Conservation (phyloP, 352 stramenopile genomes). For the Globisporangium paddicum region DNA sequence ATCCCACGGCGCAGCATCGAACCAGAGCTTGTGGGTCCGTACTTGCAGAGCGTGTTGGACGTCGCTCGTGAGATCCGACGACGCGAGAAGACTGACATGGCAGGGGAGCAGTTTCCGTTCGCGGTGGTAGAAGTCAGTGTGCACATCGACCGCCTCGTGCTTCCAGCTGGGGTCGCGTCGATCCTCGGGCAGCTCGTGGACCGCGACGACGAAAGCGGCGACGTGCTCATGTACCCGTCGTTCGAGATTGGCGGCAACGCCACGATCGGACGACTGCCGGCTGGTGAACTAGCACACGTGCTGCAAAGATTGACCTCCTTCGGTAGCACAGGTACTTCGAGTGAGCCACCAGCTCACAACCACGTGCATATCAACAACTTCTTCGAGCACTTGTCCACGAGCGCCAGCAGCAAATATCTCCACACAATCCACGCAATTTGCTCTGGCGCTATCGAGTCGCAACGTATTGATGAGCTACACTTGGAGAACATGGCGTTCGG, state of each 20-base stretch:
- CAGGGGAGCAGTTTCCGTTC: not conserved
- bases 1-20: slow-evolving; percentile 4
- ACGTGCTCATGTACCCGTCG: slow-evolving; percentile 1
- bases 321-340: not conserved
- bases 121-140: not conserved
- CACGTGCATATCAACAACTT: not conserved
- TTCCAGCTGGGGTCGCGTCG: not conserved
- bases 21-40: not conserved
- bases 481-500: not conserved
- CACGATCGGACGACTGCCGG: not conserved
- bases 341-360: not conserved
- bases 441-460: not conserved
- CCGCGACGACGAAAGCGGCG: not conserved
- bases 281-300: not conserved
- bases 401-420: not conserved
- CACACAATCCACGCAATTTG: slow-evolving; percentile 6
- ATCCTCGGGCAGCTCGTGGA: slow-evolving; percentile 3
- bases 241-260: not conserved
- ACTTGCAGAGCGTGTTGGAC: not conserved
- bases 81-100: not conserved
- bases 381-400: not conserved
- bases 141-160: not conserved
- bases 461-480: not conserved
- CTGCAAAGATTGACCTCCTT: not conserved
- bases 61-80: not conserved